Evolutionary conservation across 176 grass and related monocot species (phyloP), one percentile per base, ranked within the genome.

Genomic region (Eragrostis curvula): DNA sequence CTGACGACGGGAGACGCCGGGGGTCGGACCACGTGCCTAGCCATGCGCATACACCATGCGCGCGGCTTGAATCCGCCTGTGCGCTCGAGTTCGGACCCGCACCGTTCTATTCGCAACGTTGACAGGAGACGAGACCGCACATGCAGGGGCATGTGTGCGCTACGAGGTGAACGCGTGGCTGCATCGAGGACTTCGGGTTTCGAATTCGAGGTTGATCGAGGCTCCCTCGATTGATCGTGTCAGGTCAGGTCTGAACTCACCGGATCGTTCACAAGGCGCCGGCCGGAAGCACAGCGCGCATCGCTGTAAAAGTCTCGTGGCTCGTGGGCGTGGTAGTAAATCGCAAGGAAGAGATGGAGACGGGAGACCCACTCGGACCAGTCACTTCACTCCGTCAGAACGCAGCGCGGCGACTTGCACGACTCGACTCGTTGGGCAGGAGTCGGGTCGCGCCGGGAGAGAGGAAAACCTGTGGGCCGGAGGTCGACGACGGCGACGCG

Each of bases 301-400:
- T 58, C 55, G 55, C 55, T 7, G 20, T 57, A 57, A 57, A 57
- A 57, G 51, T 53, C 51, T 53, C 51, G 51, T 14, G 8, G 17
- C 0, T 3, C 44, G 17, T 10, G 0, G 6, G 3, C 15, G 48
- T 39, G 3, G 71, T 32, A 53, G 71, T 32, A 53, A 29, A 9
- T 55, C 70, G 15, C 0, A 11, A 4, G 30, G 23, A 11, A 21
- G 53, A 39, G 56, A 63, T 30, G 58, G 58, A 30, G 75, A 78
- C 58, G 1, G 49, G 15, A 51, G 49, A 23, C 8, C 8, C 9
- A 1, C 55, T 58, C 8, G 55, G 8, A 58, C n/a, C 21, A 8
- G 50, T 20, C 5, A 52, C 50, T 52, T 20, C 5, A 52, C 50
- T 52, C 71, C 17, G 77, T 79, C 51, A 79, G 77, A 79, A 79